These are phyloP conservation scores for Macadamia integrifolia DNA, from an alignment of 164 flowering plant species.

Conservation along the genomic window DNA sequence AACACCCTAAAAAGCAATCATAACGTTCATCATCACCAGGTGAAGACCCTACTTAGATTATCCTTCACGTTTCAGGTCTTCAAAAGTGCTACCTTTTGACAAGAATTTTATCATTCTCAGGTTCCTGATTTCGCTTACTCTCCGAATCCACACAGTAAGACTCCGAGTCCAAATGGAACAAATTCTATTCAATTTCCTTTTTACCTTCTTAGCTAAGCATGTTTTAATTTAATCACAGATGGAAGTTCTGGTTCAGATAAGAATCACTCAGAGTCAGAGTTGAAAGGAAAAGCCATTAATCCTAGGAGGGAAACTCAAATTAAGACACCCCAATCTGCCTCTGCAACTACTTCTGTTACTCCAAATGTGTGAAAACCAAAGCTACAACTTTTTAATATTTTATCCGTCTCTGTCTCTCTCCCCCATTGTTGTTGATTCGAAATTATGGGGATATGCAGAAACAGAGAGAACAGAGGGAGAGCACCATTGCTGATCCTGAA, in stretches of 20 bases:
- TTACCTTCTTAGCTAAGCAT: no score
- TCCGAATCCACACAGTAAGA: constrained; percentile 76
- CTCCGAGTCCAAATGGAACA: constrained; percentile 11
- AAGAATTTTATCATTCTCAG: constrained; percentile 30
- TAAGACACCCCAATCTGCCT: constrained; percentile 25
- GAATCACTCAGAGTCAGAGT: constrained; percentile 47
- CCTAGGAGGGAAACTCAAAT: constrained; percentile 39
- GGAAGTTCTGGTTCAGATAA: constrained; percentile 62
- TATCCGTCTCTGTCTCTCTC: neutral
- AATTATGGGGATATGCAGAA: constrained; percentile 32
- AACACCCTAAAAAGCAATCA: constrained; percentile 27
- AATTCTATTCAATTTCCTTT: neutral
- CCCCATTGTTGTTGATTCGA: neutral
- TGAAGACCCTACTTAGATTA: constrained; percentile 11
- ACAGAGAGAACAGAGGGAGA: constrained; percentile 41
- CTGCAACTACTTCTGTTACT: constrained; percentile 28
- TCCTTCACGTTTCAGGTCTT: neutral
- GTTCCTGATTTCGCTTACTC: constrained; percentile 75
- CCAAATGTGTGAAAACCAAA: constrained; percentile 28
- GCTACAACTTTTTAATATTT: neutral
- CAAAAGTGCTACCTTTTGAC: neutral
- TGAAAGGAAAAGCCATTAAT: constrained; percentile 31
- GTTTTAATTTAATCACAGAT: constrained; percentile 25
- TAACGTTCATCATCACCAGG: constrained; percentile 56
- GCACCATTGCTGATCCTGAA: constrained; percentile 41